Conservation (phyloP, 192 early-diverging fungal genomes). For the Coemansia sp. region DNA sequence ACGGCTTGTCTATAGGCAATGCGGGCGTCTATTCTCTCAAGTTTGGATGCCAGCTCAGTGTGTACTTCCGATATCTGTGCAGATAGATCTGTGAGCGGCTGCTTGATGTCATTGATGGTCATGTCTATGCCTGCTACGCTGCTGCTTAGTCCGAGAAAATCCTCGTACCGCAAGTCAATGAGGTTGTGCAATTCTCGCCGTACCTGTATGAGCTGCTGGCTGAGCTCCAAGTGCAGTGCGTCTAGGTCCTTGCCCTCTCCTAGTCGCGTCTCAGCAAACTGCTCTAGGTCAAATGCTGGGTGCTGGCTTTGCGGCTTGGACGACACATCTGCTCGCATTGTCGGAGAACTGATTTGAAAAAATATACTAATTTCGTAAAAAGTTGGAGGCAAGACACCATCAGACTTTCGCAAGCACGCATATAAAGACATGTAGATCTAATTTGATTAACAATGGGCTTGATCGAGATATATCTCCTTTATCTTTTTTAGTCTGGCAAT, state of each 20-base stretch:
- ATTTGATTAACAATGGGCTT: background rate
- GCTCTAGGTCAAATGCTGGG: constrained; percentile 21
- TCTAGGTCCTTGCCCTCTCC: constrained; percentile 28
- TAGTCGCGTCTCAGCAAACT: constrained; percentile 27
- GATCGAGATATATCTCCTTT: constrained; percentile 2
- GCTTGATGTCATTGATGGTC: constrained; percentile 15
- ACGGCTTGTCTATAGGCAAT: constrained; percentile 32
- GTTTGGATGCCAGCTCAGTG: constrained; percentile 18
- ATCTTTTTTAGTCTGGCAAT: background rate
- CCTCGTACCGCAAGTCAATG: constrained; percentile 40
- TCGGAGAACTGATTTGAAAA: background rate
- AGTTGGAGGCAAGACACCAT: background rate
- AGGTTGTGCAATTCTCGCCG: constrained; percentile 32
- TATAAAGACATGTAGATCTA: background rate
- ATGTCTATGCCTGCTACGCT: constrained; percentile 36
- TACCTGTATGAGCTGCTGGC: constrained; percentile 14
- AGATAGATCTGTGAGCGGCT: constrained; percentile 14
- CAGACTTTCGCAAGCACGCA: background rate
- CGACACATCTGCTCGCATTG: constrained; percentile 40
- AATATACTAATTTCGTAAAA: background rate
- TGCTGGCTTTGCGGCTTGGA: constrained; percentile 10
- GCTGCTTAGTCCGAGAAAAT: constrained; percentile 47
- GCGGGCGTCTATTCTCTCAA: constrained; percentile 29
- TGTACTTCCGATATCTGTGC: constrained; percentile 13
- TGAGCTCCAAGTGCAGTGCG: constrained; percentile 34